Evolutionary conservation across 75 land plant species (phyloP).

Genomic region (Cupressus sempervirens): DNA sequence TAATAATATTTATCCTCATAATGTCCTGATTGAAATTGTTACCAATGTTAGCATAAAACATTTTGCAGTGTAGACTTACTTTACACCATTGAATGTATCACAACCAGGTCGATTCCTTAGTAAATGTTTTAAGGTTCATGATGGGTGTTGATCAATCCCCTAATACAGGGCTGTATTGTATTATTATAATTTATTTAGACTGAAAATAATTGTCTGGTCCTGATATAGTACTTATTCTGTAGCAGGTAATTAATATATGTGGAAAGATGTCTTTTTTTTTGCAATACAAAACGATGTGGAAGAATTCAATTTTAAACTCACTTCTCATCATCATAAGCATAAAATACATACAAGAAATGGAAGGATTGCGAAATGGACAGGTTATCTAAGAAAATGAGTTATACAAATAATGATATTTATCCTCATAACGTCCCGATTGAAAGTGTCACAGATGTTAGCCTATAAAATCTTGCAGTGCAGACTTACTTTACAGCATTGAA

Average conservation of each 20-base stretch:
- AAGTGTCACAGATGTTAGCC: background rate
- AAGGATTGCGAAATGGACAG: too few relatives aligned
- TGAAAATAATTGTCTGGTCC: background rate
- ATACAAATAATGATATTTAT: background rate
- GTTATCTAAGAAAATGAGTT: background rate
- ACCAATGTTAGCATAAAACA: background rate
- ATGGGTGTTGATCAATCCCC: too few relatives aligned
- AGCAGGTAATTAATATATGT: background rate
- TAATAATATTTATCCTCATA: background rate
- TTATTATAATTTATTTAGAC: background rate
- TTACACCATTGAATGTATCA: background rate
- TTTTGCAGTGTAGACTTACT: background rate
- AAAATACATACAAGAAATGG: background rate
- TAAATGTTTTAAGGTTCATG: background rate
- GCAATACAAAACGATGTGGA: background rate
- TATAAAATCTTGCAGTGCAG: background rate
- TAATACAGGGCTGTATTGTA: background rate
- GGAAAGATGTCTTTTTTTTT: background rate
- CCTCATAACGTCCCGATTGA: background rate
- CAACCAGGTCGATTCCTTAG: background rate
- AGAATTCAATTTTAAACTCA: background rate
- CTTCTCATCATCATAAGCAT: background rate
- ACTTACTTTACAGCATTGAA: too few relatives aligned
- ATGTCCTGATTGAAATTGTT: background rate
- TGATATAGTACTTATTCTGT: background rate